Percentiles rank a stretch among this genome's conserved stretches.
These are phyloP conservation scores for Plasmodium ovale DNA, from an alignment of 169 alveolate genomes.

Conservation along the genomic window DNA sequence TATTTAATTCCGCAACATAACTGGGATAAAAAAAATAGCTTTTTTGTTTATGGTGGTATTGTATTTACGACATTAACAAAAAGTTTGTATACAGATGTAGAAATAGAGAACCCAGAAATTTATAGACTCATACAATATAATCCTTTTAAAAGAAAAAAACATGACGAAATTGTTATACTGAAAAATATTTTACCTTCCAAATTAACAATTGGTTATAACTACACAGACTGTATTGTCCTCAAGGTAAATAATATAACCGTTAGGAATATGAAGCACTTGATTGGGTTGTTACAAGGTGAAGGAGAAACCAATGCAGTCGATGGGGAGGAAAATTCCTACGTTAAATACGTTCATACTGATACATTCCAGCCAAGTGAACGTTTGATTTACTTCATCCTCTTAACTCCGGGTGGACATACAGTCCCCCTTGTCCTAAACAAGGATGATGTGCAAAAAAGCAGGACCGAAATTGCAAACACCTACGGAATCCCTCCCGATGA, in stretches of 20 bases:
- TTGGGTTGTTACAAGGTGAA: constrained; percentile 53
- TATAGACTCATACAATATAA: constrained; percentile 12
- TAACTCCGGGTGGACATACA: constrained; percentile 4
- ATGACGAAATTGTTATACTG: constrained; percentile 83
- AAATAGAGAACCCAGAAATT: constrained; percentile 10
- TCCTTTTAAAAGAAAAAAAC: constrained; percentile 27
- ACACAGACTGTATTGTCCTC: constrained; percentile 74
- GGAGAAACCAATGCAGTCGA: neutral
- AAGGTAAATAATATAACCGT: constrained; percentile 73
- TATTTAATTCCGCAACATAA: constrained; percentile 87
- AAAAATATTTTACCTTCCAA: constrained; percentile 86
- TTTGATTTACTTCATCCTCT: neutral
- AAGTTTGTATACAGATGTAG: constrained; percentile 9
- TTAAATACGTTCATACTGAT: neutral
- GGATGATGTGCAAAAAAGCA: neutral
- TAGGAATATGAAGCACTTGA: constrained; percentile 78
- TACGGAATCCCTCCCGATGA: neutral
- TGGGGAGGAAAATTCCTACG: neutral
- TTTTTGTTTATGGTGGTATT: constrained; percentile 88
- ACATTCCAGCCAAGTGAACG: neutral
- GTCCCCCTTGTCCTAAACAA: constrained; percentile 24
- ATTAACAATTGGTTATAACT: constrained; percentile 84
- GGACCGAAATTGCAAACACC: neutral
- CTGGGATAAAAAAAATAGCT: constrained; percentile 88
- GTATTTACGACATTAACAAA: constrained; percentile 86